These are phyloP conservation scores for Solanum gracilifrons DNA, from an alignment of 257 asterid species.

Conservation along the genomic window DNA sequence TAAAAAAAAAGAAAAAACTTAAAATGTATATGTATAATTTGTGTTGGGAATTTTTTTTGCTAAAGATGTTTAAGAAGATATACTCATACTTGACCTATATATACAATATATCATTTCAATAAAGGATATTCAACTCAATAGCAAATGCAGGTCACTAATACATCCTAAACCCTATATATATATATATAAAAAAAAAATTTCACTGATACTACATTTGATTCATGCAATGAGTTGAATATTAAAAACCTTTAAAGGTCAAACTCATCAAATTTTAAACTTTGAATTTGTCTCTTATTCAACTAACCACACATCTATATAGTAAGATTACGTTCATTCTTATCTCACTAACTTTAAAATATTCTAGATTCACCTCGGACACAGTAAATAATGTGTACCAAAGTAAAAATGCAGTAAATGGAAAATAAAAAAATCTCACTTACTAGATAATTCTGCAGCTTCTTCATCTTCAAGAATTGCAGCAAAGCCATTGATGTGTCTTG, in stretches of 20 bases:
- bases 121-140: too few relatives aligned
- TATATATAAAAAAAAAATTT: neutral
- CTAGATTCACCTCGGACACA: constrained; percentile 38
- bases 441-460: constrained; percentile 48
- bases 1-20: too few relatives aligned
- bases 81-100: neutral
- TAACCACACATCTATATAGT: neutral
- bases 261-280: neutral
- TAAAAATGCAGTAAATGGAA: neutral
- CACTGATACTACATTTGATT: neutral
- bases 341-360: neutral
- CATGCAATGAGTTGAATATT: neutral
- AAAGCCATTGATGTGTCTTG: constrained; percentile 83
- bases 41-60: neutral
- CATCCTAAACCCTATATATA: neutral
- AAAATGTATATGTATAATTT: too few relatives aligned
- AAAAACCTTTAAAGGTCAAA: neutral
- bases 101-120: too few relatives aligned
- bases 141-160: neutral
- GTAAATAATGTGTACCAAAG: neutral
- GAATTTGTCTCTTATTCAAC: neutral
- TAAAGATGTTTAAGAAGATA: neutral
- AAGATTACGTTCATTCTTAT: neutral
- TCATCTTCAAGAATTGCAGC: constrained; percentile 79
- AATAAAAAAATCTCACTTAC: constrained; percentile 21